phyloP scores from a whole-genome alignment of 2,329 filamentous ascomycete genomes.

The Aspergillus arachidicola region DNA sequence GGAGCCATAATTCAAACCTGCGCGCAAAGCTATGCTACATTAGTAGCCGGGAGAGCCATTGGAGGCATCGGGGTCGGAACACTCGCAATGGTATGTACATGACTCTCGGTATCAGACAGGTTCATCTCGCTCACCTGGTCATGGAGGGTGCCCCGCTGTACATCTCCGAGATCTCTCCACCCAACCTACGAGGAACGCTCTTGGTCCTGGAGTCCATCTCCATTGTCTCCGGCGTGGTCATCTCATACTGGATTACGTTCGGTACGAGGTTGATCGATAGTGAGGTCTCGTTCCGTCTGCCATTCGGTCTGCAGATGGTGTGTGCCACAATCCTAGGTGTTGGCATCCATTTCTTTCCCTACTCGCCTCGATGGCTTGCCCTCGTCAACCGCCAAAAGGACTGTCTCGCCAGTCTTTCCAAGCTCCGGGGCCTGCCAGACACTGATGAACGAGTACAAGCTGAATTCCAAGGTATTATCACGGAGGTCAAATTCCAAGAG shows the following conservation, averaged over 20 bases:
- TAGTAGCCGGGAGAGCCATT: conserved; percentile 39
- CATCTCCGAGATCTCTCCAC: conserved; percentile 36
- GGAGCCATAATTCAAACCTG: conserved; percentile 46
- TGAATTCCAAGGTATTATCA: conserved; percentile 55
- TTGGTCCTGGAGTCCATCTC: conserved; percentile 48
- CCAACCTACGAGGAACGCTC: conserved; percentile 34
- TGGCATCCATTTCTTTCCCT: conserved; percentile 48
- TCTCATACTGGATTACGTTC: conserved; percentile 60
- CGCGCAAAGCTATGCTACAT: conserved; percentile 26
- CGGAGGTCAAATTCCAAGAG: conserved; percentile 52
- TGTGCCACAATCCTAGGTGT: conserved; percentile 44
- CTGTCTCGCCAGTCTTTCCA: conserved; percentile 39
- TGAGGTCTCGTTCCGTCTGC: conserved; percentile 49
- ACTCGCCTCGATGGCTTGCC: conserved; percentile 52
- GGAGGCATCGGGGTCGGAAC: conserved; percentile 42
- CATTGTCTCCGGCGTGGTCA: conserved; percentile 51
- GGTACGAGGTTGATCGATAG: conserved; percentile 49
- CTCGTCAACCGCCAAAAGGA: conserved; percentile 44
- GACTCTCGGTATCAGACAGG: background rate
- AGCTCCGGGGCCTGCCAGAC: conserved; percentile 45
- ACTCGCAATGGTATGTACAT: conserved; percentile 32
- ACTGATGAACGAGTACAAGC: conserved; percentile 48
- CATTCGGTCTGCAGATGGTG: conserved; percentile 49
- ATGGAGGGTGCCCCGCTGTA: conserved; percentile 34
- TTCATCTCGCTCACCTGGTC: background rate